A percentile compares a stretch with the other conserved stretches of the same genome.
Conservation (phyloP, 345 rosid species). For the Acer saccharum region DNA sequence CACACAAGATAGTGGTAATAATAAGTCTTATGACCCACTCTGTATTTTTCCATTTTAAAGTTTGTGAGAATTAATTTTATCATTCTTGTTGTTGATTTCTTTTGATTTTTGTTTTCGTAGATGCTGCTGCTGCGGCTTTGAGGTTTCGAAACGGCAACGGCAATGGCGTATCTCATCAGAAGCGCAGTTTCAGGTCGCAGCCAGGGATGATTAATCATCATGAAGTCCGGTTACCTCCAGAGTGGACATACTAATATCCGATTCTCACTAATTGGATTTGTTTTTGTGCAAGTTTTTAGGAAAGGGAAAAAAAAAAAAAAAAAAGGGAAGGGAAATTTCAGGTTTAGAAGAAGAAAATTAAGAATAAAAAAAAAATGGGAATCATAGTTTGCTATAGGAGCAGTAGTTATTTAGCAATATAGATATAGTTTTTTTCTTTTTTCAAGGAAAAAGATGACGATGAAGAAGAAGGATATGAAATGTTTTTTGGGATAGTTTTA, state of each 20-base stretch:
- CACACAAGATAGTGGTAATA: constrained; percentile 16
- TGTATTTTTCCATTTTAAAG: background rate
- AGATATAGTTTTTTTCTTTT: constrained; percentile 5
- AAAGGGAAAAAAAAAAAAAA: background rate
- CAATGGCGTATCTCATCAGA: constrained; percentile 22
- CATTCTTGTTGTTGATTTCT: too few relatives aligned
- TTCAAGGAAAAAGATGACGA: too few relatives aligned
- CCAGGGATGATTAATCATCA: constrained; percentile 19
- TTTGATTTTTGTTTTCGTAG: background rate
- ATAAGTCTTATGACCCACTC: background rate
- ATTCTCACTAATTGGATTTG: background rate
- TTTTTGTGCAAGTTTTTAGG: constrained; percentile 18
- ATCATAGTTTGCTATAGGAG: background rate
- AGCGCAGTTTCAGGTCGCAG: constrained; percentile 32
- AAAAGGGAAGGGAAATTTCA: background rate
- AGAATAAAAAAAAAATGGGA: background rate
- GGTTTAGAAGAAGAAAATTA: background rate
- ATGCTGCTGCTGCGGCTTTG: constrained; percentile 23
- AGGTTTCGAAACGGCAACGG: constrained; percentile 20
- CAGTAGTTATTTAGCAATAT: background rate
- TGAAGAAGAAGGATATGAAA: background rate
- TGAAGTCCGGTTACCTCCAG: constrained; percentile 61
- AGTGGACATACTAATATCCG: constrained; percentile 62
- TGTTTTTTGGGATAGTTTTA: constrained; percentile 28
- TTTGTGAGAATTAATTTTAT: background rate